Percentiles rank a stretch among this genome's conserved stretches.
phyloP scores from a whole-genome alignment of 2,329 filamentous ascomycete genomes.

The Knufia petricola region DNA sequence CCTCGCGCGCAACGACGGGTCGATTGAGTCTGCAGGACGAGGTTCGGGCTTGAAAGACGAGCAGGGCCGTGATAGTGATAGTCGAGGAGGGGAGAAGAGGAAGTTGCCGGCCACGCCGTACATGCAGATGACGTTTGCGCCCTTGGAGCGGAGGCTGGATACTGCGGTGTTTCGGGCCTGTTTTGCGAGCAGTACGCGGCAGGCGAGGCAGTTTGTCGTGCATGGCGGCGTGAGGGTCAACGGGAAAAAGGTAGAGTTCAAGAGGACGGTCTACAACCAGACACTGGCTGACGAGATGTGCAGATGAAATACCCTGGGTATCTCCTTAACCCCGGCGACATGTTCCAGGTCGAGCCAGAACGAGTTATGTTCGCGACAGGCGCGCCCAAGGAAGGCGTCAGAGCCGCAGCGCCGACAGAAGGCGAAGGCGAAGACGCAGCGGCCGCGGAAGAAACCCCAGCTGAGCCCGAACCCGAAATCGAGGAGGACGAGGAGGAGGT shows the following conservation, averaged over 20 bases:
- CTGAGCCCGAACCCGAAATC: conserved; percentile 14
- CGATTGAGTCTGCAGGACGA: conserved; percentile 70
- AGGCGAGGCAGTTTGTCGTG: conserved; percentile 87
- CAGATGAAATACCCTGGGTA: conserved; percentile 91
- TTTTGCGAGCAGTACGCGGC: conserved; percentile 85
- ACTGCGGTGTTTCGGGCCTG: conserved; percentile 89
- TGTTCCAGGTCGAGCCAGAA: conserved; percentile 92
- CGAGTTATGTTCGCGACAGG: conserved; percentile 84
- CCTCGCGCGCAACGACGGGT: conserved; percentile 71
- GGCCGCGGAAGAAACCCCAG: conserved; percentile 20
- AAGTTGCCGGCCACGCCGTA: conserved; percentile 52
- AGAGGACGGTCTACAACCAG: neutral
- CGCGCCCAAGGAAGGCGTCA: conserved; percentile 45
- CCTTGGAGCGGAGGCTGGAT: conserved; percentile 80
- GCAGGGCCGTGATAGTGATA: conserved; percentile 5
- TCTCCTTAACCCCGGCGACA: conserved; percentile 88
- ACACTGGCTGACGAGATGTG: conserved; percentile 10
- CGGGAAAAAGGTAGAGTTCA: conserved; percentile 67
- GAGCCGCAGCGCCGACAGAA: conserved; percentile 24
- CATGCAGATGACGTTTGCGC: conserved; percentile 92
- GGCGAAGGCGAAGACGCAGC: conserved; percentile 15
- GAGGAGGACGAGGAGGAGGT: conserved; percentile 26
- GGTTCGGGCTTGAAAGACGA: conserved; percentile 56
- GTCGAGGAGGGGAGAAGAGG: conserved; percentile 17
- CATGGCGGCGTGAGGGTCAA: conserved; percentile 94